phyloP scores from a whole-genome alignment of 441 rosid genomes.

The Populus hybrid region DNA sequence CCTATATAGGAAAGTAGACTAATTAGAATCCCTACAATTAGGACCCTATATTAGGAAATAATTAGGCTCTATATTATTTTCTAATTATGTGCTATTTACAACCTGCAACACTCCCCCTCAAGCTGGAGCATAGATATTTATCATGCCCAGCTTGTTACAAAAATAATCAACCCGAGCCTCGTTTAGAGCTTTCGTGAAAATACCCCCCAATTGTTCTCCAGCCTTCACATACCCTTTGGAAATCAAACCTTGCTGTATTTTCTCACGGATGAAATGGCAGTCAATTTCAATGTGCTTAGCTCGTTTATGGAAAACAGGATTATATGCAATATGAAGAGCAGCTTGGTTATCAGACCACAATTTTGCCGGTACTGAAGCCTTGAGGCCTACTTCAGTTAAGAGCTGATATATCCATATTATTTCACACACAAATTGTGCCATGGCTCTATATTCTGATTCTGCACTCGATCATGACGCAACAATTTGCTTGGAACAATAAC shows the following conservation, averaged over 20 bases:
- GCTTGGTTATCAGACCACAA: constrained; percentile 2
- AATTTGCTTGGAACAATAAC: not conserved
- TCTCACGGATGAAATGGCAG: constrained; percentile 3
- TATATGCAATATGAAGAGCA: constrained; percentile 1
- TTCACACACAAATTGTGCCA: constrained; percentile 3
- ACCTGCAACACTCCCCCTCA: constrained; percentile 11
- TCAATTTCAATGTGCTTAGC: not conserved
- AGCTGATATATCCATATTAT: not conserved
- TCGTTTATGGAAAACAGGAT: not conserved
- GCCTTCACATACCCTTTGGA: not conserved
- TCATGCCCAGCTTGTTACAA: constrained; percentile 19
- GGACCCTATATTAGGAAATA: not conserved
- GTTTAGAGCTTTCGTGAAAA: constrained; percentile 3
- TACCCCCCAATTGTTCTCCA: constrained; percentile 10
- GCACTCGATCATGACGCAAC: not conserved
- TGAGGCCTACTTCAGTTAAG: not conserved
- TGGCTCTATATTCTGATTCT: constrained; percentile 8
- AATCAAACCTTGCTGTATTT: not conserved
- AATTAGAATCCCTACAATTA: not conserved
- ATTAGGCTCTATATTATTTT: not conserved
- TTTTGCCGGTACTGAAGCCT: not conserved
- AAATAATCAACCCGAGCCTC: not conserved
- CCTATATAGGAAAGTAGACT: not conserved
- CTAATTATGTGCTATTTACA: not conserved
- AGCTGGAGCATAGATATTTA: constrained; percentile 1